A percentile compares a stretch with the other conserved stretches of the same genome.
Conservation (phyloP, 1,284 basidiomycete species). For the Coniophora puteana region DNA sequence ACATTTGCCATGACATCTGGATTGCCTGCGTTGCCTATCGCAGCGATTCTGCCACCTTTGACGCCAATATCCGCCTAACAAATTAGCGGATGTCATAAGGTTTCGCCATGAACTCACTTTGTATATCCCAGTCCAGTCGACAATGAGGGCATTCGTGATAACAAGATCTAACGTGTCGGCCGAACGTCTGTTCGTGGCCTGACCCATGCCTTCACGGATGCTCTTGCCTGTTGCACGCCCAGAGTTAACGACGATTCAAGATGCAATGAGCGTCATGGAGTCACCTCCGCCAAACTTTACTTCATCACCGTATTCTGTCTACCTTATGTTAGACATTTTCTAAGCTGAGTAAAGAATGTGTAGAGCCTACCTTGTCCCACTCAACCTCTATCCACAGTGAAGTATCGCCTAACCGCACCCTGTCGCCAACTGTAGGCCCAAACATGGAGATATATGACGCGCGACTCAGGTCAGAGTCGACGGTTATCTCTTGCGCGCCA, state of each 20-base stretch:
- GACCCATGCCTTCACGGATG: constrained; percentile 96
- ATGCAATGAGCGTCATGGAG: constrained; percentile 5
- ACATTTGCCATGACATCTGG: constrained; percentile 91
- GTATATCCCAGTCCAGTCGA: constrained; percentile 96
- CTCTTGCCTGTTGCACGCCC: constrained; percentile 62
- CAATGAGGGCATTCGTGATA: constrained; percentile 91
- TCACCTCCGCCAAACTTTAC: constrained; percentile 95
- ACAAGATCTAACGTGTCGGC: constrained; percentile 82
- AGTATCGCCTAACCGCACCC: constrained; percentile 87
- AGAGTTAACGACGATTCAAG: too few relatives aligned
- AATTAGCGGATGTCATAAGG: not conserved
- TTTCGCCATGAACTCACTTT: constrained; percentile 65
- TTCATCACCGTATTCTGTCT: constrained; percentile 90
- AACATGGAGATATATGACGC: constrained; percentile 88
- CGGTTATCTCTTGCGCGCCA: constrained; percentile 42
- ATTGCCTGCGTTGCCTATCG: constrained; percentile 96
- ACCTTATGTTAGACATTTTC: constrained; percentile 1
- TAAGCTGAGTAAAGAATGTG: not conserved
- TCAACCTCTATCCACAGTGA: constrained; percentile 93
- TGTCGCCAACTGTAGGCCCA: constrained; percentile 92
- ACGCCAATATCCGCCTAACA: constrained; percentile 94
- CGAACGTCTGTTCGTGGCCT: constrained; percentile 74
- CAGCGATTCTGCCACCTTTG: constrained; percentile 79
- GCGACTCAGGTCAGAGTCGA: constrained; percentile 53
- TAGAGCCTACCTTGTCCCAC: constrained; percentile 64